These are phyloP conservation scores for Pleurostoma richardsiae DNA, from an alignment of 2,329 filamentous ascomycete genomes.

Conservation along the genomic window DNA sequence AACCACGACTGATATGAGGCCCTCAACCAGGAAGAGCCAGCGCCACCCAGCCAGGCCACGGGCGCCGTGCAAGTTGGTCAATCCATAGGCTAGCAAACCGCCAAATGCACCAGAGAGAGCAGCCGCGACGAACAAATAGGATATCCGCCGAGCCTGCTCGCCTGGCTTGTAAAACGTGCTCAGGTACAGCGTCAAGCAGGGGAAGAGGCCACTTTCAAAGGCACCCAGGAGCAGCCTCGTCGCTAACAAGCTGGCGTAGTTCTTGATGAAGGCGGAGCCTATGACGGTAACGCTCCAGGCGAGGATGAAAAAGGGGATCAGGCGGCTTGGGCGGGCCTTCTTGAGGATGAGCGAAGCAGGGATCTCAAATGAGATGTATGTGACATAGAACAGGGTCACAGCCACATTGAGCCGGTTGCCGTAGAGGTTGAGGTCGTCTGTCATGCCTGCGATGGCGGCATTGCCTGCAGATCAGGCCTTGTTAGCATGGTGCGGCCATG, in stretches of 20 bases:
- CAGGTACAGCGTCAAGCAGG: slow-evolving; percentile 28
- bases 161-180: slow-evolving; percentile 35
- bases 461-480: slow-evolving; percentile 2
- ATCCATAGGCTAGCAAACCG: slow-evolving; percentile 10
- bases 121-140: slow-evolving; percentile 34
- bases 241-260: slow-evolving; percentile 14
- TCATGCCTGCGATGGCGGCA: slow-evolving; percentile 12
- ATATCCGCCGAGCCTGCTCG: slow-evolving; percentile 32
- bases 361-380: slow-evolving; percentile 33
- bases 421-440: slow-evolving; percentile 6
- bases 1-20: slow-evolving; percentile 22
- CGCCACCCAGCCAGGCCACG: slow-evolving; percentile 34
- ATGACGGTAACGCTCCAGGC: slow-evolving; percentile 34
- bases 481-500: not conserved
- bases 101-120: slow-evolving; percentile 29
- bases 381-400: slow-evolving; percentile 12
- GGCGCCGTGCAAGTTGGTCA: slow-evolving; percentile 26
- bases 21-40: slow-evolving; percentile 33
- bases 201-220: slow-evolving; percentile 22
- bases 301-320: slow-evolving; percentile 43
- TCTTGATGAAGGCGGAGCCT: slow-evolving; percentile 30
- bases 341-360: slow-evolving; percentile 55
- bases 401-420: slow-evolving; percentile 10
- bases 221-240: slow-evolving; percentile 22
- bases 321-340: slow-evolving; percentile 42